These are phyloP conservation scores for Cucumis cinereus DNA, from an alignment of 306 rosid genomes.

Conservation along the genomic window DNA sequence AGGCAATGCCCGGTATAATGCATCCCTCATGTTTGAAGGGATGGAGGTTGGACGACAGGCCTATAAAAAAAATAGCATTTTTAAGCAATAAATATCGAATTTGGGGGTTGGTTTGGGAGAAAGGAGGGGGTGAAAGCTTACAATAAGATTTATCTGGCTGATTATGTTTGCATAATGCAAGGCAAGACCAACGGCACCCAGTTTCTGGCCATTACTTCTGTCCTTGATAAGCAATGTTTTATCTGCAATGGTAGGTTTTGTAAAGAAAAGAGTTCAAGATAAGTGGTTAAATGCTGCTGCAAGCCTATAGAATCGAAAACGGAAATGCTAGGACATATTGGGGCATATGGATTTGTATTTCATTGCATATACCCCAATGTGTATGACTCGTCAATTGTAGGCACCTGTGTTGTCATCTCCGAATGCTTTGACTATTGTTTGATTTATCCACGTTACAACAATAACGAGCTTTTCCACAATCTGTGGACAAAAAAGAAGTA, in stretches of 20 bases:
- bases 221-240: slow-evolving; percentile 6
- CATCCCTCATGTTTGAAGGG: slow-evolving; percentile 70
- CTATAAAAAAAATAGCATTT: slow-evolving; percentile 18
- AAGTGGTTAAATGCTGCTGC: neutral
- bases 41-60: slow-evolving; percentile 71
- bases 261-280: neutral
- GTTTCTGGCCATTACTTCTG: slow-evolving; percentile 34
- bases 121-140: slow-evolving; percentile 22
- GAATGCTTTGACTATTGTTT: slow-evolving; percentile 49
- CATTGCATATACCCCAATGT: too few relatives aligned
- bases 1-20: slow-evolving; percentile 73
- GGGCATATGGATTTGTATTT: too few relatives aligned
- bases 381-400: neutral
- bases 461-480: slow-evolving; percentile 79
- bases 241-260: slow-evolving; percentile 26
- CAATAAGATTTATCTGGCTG: slow-evolving; percentile 71
- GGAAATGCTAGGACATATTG: neutral
- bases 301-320: neutral
- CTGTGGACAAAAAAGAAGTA: slow-evolving; percentile 34
- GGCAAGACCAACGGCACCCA: slow-evolving; percentile 85
- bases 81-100: neutral
- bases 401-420: slow-evolving; percentile 45
- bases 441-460: slow-evolving; percentile 47
- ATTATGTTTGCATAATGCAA: slow-evolving; percentile 84
- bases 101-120: neutral